Conservation (phyloP, 2,329 filamentous ascomycete species). For the Nannizziopsis arthrosporioides region DNA sequence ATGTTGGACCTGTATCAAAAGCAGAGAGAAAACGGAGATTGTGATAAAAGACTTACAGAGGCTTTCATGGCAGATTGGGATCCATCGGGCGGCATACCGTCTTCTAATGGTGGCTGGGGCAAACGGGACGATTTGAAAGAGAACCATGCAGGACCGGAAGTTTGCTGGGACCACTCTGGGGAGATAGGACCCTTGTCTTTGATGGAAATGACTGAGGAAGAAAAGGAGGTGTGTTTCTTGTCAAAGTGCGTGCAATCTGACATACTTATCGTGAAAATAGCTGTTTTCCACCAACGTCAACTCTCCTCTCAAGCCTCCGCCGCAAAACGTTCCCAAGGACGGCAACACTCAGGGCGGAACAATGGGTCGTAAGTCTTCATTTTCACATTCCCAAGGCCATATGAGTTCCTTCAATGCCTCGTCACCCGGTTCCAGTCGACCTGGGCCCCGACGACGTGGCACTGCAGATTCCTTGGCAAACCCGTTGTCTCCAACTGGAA, state of each 20-base stretch:
- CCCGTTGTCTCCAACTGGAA: slow-evolving; percentile 38
- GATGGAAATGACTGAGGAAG: slow-evolving; percentile 57
- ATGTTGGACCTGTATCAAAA: slow-evolving; percentile 61
- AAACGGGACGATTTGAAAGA: slow-evolving; percentile 65
- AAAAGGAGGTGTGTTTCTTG: slow-evolving; percentile 45
- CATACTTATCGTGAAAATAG: slow-evolving; percentile 37
- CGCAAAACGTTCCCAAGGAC: slow-evolving; percentile 52
- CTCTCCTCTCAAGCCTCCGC: slow-evolving; percentile 77
- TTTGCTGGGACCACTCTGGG: slow-evolving; percentile 76
- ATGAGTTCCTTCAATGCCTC: slow-evolving; percentile 55
- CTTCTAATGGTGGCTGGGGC: slow-evolving; percentile 56
- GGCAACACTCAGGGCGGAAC: slow-evolving; percentile 29
- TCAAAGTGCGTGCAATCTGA: slow-evolving; percentile 9
- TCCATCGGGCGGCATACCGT: slow-evolving; percentile 57
- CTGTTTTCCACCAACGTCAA: slow-evolving; percentile 80
- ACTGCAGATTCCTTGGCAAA: slow-evolving; percentile 58
- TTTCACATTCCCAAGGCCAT: slow-evolving; percentile 55
- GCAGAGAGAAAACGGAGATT: slow-evolving; percentile 43
- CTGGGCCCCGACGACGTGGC: slow-evolving; percentile 69
- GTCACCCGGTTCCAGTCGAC: slow-evolving; percentile 63
- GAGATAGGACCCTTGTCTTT: slow-evolving; percentile 59
- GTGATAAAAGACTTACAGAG: slow-evolving; percentile 50
- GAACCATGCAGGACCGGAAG: slow-evolving; percentile 66
- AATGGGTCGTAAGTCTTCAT: slow-evolving; percentile 63
- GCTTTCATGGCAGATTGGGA: slow-evolving; percentile 71